A percentile compares a stretch with the other conserved stretches of the same genome.
These are phyloP conservation scores for Aspergillus homomorphus DNA, from an alignment of 495 filamentous ascomycete genomes.

Conservation along the genomic window DNA sequence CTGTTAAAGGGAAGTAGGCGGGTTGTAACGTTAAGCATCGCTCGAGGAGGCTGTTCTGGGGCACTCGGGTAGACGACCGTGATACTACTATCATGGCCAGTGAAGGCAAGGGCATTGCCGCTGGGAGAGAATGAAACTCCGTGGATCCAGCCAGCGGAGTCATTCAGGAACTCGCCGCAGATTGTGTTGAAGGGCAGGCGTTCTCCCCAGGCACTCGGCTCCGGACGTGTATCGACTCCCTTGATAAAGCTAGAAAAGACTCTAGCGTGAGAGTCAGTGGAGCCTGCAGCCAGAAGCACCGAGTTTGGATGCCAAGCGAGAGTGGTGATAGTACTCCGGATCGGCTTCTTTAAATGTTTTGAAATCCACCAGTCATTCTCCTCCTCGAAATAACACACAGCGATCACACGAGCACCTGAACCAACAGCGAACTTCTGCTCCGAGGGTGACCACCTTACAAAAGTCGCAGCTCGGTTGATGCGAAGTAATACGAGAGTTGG, in stretches of 20 bases:
- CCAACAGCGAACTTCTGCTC: slow-evolving; percentile 97
- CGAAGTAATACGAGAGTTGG: slow-evolving; percentile 94
- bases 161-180: slow-evolving; percentile 92
- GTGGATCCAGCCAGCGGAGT: slow-evolving; percentile 95
- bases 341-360: slow-evolving; percentile 97
- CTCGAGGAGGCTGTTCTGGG: slow-evolving; percentile 84
- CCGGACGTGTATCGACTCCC: slow-evolving; percentile 82
- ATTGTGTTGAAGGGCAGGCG: slow-evolving; percentile 95
- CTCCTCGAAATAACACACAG: slow-evolving; percentile 98
- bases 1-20: slow-evolving; percentile 88
- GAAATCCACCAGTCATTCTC: slow-evolving; percentile 99
- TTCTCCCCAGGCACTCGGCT: slow-evolving; percentile 91
- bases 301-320: slow-evolving; percentile 97
- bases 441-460: slow-evolving; percentile 94
- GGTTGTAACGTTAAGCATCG: slow-evolving; percentile 82
- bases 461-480: slow-evolving; percentile 95
- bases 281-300: slow-evolving; percentile 88
- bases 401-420: slow-evolving; percentile 90
- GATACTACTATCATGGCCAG: slow-evolving; percentile 90
- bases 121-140: slow-evolving; percentile 86
- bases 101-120: slow-evolving; percentile 86
- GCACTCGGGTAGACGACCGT: slow-evolving; percentile 94
- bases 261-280: slow-evolving; percentile 94
- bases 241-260: slow-evolving; percentile 97
- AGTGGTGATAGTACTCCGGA: slow-evolving; percentile 91